Percentiles rank a stretch among this genome's conserved stretches.
phyloP scores from a whole-genome alignment of 179 eudicot species.

The Camellia oleifera region DNA sequence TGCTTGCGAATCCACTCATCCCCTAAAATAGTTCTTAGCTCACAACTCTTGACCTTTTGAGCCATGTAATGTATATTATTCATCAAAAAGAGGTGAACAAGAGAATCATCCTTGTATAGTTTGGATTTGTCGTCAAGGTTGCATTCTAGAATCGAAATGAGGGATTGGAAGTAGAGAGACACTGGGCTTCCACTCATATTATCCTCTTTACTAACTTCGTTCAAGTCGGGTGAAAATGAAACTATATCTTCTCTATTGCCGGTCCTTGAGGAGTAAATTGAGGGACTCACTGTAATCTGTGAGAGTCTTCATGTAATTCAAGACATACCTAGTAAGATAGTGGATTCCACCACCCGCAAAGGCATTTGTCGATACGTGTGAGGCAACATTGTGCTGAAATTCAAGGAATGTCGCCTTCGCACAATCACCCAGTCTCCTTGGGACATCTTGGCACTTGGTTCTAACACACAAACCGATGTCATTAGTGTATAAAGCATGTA shows the following conservation, averaged over 20 bases:
- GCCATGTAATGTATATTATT: conserved; percentile 21
- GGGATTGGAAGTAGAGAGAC: conserved; percentile 33
- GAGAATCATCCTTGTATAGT: no score
- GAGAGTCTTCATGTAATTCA: no score
- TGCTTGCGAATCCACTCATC: conserved; percentile 53
- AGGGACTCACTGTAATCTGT: no score
- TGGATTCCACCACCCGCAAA: conserved; percentile 58
- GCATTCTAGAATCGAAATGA: no score
- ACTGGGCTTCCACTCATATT: conserved; percentile 15
- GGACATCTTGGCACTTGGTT: no score
- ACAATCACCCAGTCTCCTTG: no score
- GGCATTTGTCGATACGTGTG: conserved; percentile 33
- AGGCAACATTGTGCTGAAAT: conserved; percentile 39
- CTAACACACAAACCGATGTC: no score
- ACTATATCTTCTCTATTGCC: no score
- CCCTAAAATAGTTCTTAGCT: conserved; percentile 37
- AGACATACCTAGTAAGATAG: not conserved
- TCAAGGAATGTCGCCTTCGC: conserved; percentile 41
- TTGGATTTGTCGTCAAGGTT: no score
- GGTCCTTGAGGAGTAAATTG: no score
- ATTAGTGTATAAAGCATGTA: not conserved
- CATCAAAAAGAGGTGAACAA: no score
- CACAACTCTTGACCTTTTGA: conserved; percentile 43
- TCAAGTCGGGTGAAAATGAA: conserved; percentile 32
- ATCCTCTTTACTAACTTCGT: conserved; percentile 25